Conservation (phyloP, 306 rosid species). For the Gillenia trifoliata region DNA sequence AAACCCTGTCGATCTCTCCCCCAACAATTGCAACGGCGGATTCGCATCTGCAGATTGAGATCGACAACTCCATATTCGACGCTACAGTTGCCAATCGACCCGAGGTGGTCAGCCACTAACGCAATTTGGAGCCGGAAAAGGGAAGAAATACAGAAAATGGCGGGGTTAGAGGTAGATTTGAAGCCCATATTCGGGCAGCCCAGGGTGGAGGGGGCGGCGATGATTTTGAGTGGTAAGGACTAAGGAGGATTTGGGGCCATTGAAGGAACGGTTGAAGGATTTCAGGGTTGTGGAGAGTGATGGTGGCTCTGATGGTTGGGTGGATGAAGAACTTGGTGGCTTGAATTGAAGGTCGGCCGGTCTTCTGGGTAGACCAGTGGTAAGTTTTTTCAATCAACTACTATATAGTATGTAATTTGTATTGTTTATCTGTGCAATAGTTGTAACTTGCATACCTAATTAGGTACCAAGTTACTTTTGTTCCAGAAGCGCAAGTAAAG, state of each 20-base stretch:
- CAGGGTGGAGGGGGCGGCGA: too few relatives aligned
- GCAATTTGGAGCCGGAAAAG: too few relatives aligned
- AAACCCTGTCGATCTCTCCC: too few relatives aligned
- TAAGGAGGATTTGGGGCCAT: conserved; percentile 52
- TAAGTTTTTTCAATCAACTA: conserved; percentile 14
- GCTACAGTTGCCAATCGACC: too few relatives aligned
- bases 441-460: not conserved
- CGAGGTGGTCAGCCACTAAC: too few relatives aligned
- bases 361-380: conserved; percentile 80
- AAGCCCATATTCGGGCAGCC: too few relatives aligned
- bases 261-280: conserved; percentile 51
- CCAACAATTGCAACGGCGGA: too few relatives aligned
- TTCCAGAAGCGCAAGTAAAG: too few relatives aligned
- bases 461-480: not conserved
- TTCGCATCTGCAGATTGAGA: too few relatives aligned
- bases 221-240: conserved; percentile 36
- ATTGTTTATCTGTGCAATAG: not conserved
- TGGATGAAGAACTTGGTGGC: conserved; percentile 63
- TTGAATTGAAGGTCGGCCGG: conserved; percentile 65
- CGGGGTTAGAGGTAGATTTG: too few relatives aligned
- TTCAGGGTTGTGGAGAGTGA: conserved; percentile 53
- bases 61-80: too few relatives aligned
- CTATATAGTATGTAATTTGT: not conserved
- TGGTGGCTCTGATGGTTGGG: conserved; percentile 37
- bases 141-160: too few relatives aligned